Base-by-base conservation (phyloP, 2,329 filamentous ascomycete genomes). In the Fusarium sp. region DNA sequence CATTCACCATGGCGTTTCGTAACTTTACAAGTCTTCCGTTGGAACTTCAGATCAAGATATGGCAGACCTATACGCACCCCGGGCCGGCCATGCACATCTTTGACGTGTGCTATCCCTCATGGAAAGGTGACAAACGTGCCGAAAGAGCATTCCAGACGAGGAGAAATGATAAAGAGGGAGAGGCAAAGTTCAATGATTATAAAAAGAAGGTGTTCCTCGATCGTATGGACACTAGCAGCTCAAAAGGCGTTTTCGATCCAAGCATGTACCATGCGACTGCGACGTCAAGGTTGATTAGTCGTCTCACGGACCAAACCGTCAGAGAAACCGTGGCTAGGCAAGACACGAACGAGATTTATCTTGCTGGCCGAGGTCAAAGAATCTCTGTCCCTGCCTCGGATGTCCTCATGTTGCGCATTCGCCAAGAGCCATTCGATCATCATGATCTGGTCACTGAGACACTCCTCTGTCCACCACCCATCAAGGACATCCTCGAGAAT, bases 321-420 rank as follows among this genome's bases (percentile, higher is more conserved):
- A 45, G 22, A 25, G 46, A 60, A 2, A 57, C 22, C 14, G 41
- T 53, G 7, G 34, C 57, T 4, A 61, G 24, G 14, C 24, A 34
- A 10, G 57, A 22, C 1, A 56, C 68, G 27, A 78, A 75, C 29
- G 69, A 65, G 0, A 69, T 79, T 16, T 55, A 63, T 9, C 73
- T 79, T 4, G 74, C 76, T 1, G 77, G 73, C 1, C 74, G 74
- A 1, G 54, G 71, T 25, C 68, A 69, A 44, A 70, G 25, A 5
- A 24, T 79, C 18, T 49, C 57, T 3, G 72, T 78, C 48, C 64
- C 75, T 42, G 69, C 70, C 25, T 61, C 53, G 2, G 78, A 79
- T 34, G 72, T 78, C 16, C 53, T 79, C 30, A 73, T 79, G 51
- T 61, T 79, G 25, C 73, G 73, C 7, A 74, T 79, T 47, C 56